These are phyloP conservation scores for Aspergillus novoparasiticus DNA, from an alignment of 2,329 filamentous ascomycete species.

Conservation along the genomic window DNA sequence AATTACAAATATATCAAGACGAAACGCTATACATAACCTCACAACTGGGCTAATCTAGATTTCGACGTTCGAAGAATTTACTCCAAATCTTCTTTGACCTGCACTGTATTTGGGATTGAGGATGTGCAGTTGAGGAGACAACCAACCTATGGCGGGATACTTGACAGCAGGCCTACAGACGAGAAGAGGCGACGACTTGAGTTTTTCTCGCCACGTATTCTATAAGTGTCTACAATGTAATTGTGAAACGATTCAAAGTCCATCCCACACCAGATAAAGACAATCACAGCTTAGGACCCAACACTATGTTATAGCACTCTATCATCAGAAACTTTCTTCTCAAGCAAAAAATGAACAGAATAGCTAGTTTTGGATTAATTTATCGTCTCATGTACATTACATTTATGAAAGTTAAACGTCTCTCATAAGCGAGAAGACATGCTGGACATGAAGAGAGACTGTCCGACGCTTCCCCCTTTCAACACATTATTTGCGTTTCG, in stretches of 20 bases:
- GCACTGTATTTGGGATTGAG: background rate
- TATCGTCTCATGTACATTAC: conserved; percentile 40
- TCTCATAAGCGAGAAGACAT: conserved; percentile 6
- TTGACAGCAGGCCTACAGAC: background rate
- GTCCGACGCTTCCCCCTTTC: background rate
- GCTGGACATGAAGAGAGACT: conserved; percentile 17
- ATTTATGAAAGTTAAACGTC: conserved; percentile 25
- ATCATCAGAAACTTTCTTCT: conserved; percentile 26
- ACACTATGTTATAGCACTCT: conserved; percentile 25
- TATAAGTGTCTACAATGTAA: background rate
- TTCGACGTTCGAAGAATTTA: background rate
- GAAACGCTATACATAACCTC: background rate
- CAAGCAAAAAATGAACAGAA: conserved; percentile 13
- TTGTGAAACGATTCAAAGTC: background rate
- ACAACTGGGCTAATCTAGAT: background rate
- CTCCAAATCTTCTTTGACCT: background rate
- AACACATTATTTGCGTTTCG: conserved; percentile 3
- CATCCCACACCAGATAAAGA: background rate
- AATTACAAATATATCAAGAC: conserved; percentile 6
- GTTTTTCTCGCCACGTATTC: background rate
- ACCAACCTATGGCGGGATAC: background rate
- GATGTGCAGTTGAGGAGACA: background rate
- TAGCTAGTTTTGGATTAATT: conserved; percentile 25
- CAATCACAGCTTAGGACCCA: conserved; percentile 32
- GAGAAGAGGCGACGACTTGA: background rate